Conservation (phyloP, 2,329 filamentous ascomycete species). For the Didymella sp. region DNA sequence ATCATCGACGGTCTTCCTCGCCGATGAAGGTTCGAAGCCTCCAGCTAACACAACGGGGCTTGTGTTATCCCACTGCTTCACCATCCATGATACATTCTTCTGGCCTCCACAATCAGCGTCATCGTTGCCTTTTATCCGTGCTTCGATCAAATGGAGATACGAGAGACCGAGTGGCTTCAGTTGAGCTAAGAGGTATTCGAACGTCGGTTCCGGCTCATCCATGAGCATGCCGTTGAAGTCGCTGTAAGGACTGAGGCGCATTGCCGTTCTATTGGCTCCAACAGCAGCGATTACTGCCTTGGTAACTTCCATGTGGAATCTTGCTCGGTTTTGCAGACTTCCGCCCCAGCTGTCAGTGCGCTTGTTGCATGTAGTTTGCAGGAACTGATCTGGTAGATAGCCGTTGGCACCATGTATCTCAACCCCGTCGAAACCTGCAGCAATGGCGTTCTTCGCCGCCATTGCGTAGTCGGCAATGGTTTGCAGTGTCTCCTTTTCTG, state of each 20-base stretch:
- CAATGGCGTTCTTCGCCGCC: constrained; percentile 54
- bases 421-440: constrained; percentile 66
- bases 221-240: constrained; percentile 70
- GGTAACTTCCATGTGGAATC: constrained; percentile 61
- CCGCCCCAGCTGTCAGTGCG: constrained; percentile 59
- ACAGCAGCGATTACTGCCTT: constrained; percentile 58
- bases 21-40: constrained; percentile 48
- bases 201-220: constrained; percentile 60
- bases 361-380: constrained; percentile 63
- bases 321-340: constrained; percentile 57
- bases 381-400: constrained; percentile 71
- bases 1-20: constrained; percentile 40
- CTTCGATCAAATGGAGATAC: constrained; percentile 6
- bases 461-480: constrained; percentile 46
- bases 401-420: constrained; percentile 66
- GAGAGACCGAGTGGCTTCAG: constrained; percentile 1
- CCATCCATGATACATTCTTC: constrained; percentile 24
- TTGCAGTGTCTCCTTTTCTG: constrained; percentile 44
- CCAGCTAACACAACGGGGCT: constrained; percentile 49
- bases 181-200: constrained; percentile 46
- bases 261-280: constrained; percentile 61
- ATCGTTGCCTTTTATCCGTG: constrained; percentile 21
- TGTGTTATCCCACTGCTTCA: constrained; percentile 19
- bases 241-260: constrained; percentile 67
- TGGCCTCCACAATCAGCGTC: constrained; percentile 22